Base-by-base conservation (phyloP, 176 grass and related monocot genomes). In the Bonia amplexicaulis region DNA sequence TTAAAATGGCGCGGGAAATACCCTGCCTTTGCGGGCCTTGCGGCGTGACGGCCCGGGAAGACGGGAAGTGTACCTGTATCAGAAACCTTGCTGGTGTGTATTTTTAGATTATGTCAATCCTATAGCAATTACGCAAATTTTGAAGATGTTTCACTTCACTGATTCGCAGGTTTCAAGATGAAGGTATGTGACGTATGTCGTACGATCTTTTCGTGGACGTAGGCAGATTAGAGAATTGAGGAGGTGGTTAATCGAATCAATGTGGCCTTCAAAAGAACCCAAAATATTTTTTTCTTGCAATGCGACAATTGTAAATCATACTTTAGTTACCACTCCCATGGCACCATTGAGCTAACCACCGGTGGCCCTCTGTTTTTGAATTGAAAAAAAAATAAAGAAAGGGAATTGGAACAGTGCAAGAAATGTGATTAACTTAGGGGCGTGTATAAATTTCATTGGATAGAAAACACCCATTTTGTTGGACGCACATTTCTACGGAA, bases 1-100 rank as follows among this genome's bases (percentile, higher is more conserved):
- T 83, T 60, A 58, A 83, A 90, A 67, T 41, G 73, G 12, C 14
- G 70, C 59, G 70, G 77, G 70, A 76, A 76, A 33, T 51, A 25
- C 26, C 6, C 42, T 47, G 9, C 25, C 29, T 80, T 80, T 52
- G 66, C 41, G 23, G 47, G 61, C 41, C 8, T 44, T 66, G 60
- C 19, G 31, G 64, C 46, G 23, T 48, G 44, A 44, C 5, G 40
- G 11, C 44, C n/a, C 29, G 54, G 52, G 31, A 17, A 29, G 53
- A 37, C 12, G 47, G 46, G 66, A 27, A 71, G 29, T 26, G 7
- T 57, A 70, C 80, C 15, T 48, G 12, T 15, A 41, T 40, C 51
- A 57, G 39, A 33, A 48, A 48, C 46, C 46, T 48, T 14, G 46
- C 46, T 48, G 46, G 46, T 48, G 46, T 5, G 46, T 48, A 14